Evolutionary conservation across 2,329 filamentous ascomycete genomes (phyloP).

Genomic region (Colletotrichum tropicale): DNA sequence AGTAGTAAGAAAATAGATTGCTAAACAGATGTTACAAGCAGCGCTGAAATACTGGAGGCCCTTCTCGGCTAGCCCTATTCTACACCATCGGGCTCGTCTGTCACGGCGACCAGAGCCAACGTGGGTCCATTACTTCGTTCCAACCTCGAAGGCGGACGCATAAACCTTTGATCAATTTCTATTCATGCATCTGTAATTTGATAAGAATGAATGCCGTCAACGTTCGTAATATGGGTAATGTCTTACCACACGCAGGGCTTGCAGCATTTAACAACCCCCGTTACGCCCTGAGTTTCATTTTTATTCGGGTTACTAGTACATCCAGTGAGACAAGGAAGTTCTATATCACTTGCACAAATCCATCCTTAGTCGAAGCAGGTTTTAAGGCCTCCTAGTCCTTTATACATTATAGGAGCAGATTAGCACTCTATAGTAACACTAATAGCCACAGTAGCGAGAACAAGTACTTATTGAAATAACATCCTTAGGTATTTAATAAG

Average conservation of each 20-base stretch:
- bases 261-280: accelerated
- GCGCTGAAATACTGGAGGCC: neutral
- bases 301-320: neutral
- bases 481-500: neutral
- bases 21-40: too few species aligned
- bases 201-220: neutral
- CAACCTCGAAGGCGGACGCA: neutral
- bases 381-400: neutral
- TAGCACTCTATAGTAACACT: neutral
- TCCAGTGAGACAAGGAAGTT: neutral
- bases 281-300: neutral
- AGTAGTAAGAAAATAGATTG: too few species aligned
- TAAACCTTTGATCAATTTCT: neutral
- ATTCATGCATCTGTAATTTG: neutral
- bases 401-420: accelerated
- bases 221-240: neutral
- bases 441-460: neutral
- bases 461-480: neutral
- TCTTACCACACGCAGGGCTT: neutral
- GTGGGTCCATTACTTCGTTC: neutral
- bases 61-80: neutral
- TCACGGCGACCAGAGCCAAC: neutral
- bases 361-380: neutral
- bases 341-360: neutral
- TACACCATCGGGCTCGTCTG: accelerated